Evolutionary conservation across 1,139 yeast genomes (phyloP), one percentile per base, ranked within the genome.

Genomic region (Suhomyces bolitotheri): DNA sequence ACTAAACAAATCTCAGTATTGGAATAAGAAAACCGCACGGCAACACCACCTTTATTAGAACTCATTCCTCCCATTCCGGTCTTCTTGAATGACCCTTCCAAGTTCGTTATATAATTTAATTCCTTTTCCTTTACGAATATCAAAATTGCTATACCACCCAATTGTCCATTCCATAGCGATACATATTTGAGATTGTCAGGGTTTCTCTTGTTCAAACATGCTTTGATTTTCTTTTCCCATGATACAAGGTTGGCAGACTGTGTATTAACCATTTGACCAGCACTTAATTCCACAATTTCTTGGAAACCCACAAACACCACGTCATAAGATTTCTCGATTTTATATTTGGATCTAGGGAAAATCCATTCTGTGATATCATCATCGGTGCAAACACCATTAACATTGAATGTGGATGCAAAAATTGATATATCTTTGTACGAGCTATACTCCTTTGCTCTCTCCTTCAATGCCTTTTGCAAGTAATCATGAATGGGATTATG

Each of bases 21-120:
- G 8, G 88, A 88, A 45, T 84, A 76, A 39, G 80, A 73, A 58
- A 92, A 79, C 44, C 97, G 71, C 9, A 89, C 84, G 0, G 95
- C 90, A 34, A 88, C 82, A 2, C 92, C 96, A 21, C 99, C 99
- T 59, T 92, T 92, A 54, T 92, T 92, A 12, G 97, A 97, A 26
- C 96, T 84, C 47, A 56, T 48, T 20, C 62, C 54, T 45, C 49
- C 96, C 34, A 92, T 67, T 0, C 99, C 99, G 0, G 98, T 94
- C 51, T 92, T 92, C 50, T 89, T 92, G 22, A 80, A 75, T 14
- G 86, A 72, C 24, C 95, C 88, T 55, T 82, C 87, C 6, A 87
- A 82, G 45, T 78, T 73, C 19, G 82, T 72, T 11, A 87, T 71
- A 40, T 74, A 62, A 4, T 72, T 58, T 13, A 80, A 46, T 47